phyloP scores from a whole-genome alignment of 192 early-diverging fungal species.

The Coemansia sp. region DNA sequence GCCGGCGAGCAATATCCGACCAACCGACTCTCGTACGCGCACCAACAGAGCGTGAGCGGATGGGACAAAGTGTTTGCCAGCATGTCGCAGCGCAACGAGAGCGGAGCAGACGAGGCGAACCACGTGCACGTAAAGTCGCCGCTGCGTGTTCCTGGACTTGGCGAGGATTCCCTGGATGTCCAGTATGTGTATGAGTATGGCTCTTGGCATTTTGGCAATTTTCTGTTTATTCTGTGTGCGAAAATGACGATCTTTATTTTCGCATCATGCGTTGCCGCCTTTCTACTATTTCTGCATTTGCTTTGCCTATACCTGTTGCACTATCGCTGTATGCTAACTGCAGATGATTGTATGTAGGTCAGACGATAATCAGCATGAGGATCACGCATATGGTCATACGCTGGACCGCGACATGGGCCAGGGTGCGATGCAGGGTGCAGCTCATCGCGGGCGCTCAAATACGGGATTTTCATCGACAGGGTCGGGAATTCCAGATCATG shows the following conservation, averaged over 20 bases:
- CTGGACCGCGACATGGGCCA: slow-evolving; percentile 1
- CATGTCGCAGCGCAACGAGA: slow-evolving; percentile 40
- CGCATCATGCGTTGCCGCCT: neutral
- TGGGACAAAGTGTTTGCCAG: slow-evolving; percentile 48
- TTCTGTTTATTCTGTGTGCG: neutral
- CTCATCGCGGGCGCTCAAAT: slow-evolving; percentile 18
- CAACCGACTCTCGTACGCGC: slow-evolving; percentile 47
- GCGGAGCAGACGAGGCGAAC: slow-evolving; percentile 15
- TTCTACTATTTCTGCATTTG: neutral
- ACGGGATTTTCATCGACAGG: slow-evolving; percentile 38
- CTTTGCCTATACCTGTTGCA: neutral
- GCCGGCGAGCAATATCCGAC: slow-evolving; percentile 27
- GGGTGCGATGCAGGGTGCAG: neutral
- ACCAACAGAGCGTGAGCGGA: slow-evolving; percentile 45
- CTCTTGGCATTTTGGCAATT: neutral
- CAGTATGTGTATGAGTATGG: slow-evolving; percentile 57
- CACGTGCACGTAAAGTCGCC: neutral
- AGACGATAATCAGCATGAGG: neutral
- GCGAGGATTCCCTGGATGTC: slow-evolving; percentile 43
- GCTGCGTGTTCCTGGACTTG: slow-evolving; percentile 35
- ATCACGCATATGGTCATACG: neutral
- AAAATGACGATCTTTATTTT: neutral
- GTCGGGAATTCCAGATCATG: slow-evolving; percentile 31
- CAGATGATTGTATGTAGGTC: slow-evolving; percentile 9
- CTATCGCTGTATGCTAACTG: neutral